Evolutionary conservation across 176 grass and related monocot species (phyloP), one percentile per base, ranked within the genome.

Genomic region (Oryza meyeriana): DNA sequence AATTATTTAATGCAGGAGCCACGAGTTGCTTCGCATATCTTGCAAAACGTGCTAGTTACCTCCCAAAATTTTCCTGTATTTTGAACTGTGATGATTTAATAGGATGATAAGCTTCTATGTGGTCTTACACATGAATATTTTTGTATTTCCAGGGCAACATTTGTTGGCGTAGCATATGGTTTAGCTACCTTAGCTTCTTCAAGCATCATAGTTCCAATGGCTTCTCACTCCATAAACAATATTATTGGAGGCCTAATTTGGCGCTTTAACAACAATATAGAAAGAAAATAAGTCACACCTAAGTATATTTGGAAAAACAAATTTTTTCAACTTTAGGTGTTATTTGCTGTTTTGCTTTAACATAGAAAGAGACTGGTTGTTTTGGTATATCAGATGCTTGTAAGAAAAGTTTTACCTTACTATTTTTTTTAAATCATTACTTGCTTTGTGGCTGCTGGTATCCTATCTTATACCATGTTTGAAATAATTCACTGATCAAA

Each of bases 221-320:
- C 39, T 29, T 94, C 94, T 52, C 94, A 97, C 74, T 92, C 94
- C 68, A 67, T 97, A 74, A 97, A 97, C 71, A 97, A 97, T 86
- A 89, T 97, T 62, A 84, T 94, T 2, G 94, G 92, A 76, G 92
- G 87, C 40, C 59, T 97, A 55, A 62, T 91, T 36, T 97, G 94
- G 94, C 88, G 74, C 74, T 35, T 86, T 66, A 85, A 50, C 5
- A 38, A 79, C 48, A 79, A 52, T 18, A 76, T 71, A 57, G 22
- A 80, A 64, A 76, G 35, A n/a, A 26, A 88, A 50, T 88, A 74
- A 52, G 75, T 63, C 3, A 30, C 20, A n/a, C 45, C 30, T 42
- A 36, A 61, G 7, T 48, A 68, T 72, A 12, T 25, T 4, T 58
- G 45, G 63, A 59, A 24, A 76, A 76, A n/a, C 0, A 55, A 44